Evolutionary conservation across 371 early-diverging fungal genomes (phyloP), one percentile per base, ranked within the genome.

Genomic region (Fennellomyces sp.): DNA sequence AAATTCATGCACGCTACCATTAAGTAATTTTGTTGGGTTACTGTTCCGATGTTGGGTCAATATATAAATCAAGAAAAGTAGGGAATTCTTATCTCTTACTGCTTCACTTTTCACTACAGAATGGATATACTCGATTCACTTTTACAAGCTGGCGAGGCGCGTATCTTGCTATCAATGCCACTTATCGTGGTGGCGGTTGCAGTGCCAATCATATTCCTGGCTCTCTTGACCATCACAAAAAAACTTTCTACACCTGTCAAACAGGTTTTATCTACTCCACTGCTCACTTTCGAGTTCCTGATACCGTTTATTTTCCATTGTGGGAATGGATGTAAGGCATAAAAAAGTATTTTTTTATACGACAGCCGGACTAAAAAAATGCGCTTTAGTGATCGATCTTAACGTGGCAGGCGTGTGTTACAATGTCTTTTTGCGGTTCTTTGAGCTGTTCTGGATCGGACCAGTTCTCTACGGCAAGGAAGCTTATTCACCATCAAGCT

Each of bases 401-500:
- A 50, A 52, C 28, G 53, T 25, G 17, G 42, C 61, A 7, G 57
- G 58, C n/a, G 30, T 57, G 2, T 56, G 48, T 13, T 77, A 62
- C 31, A 73, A 71, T 29, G 15, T 60, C 10, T 68, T 67, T 30
- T 54, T 77, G 13, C 66, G 77, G 6, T 70, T 72, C 45, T 31
- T 69, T 2, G 77, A 73, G 19, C 26, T 74, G n/a, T 74, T 53
- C 36, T 77, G 68, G 68, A 59, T 72, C 12, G 61, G 66, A 0
- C 77, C 77, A 8, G 2, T 72, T 5, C 58, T 77, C 8, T 64
- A 74, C 29, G 52, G 64, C 12, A 39, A 65, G 27, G 58, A 61
- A 11, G 74, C 53, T 26, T 73, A 77, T 51, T 50, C 68, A 11
- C 30, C 64, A 12, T 4, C 45, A 5, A 58, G 67, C 21, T 63